phyloP scores from a whole-genome alignment of 2,329 filamentous ascomycete genomes.

The Ophiobolus disseminans region DNA sequence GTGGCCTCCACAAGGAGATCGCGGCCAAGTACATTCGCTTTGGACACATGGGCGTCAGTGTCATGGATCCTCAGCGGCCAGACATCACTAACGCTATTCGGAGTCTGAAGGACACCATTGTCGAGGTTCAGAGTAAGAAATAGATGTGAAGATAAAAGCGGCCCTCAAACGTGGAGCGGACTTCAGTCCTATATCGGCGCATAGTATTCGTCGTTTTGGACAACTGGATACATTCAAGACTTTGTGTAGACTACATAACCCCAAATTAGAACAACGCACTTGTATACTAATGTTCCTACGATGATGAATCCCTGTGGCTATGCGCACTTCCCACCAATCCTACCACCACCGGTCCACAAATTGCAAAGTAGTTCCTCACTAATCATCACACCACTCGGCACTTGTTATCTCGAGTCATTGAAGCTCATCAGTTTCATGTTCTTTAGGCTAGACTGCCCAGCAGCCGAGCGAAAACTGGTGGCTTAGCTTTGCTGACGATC shows the following conservation, averaged over 20 bases:
- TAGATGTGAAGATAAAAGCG: background rate
- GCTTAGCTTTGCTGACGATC: background rate
- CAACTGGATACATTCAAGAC: background rate
- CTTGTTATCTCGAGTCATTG: background rate
- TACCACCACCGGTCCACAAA: background rate
- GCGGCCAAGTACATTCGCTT: slow-evolving; percentile 92
- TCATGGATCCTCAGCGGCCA: slow-evolving; percentile 77
- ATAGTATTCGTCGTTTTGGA: too few species aligned
- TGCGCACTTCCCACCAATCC: slow-evolving; percentile 5
- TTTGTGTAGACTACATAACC: slow-evolving; percentile 1
- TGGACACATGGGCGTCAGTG: slow-evolving; percentile 96
- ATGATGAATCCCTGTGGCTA: slow-evolving; percentile 14
- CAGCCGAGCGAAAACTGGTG: background rate
- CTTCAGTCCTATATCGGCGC: too few species aligned
- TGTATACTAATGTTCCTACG: background rate
- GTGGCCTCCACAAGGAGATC: slow-evolving; percentile 95
- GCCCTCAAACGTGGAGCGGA: too few species aligned
- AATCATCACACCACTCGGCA: background rate
- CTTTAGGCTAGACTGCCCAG: slow-evolving; percentile 3
- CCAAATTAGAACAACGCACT: slow-evolving; percentile 12
- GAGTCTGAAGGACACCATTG: slow-evolving; percentile 75
- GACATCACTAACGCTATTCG: slow-evolving; percentile 86
- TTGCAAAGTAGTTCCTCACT: background rate
- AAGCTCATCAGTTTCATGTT: background rate
- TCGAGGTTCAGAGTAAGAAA: slow-evolving; percentile 59